Percentiles rank a stretch among this genome's conserved stretches.
phyloP scores from a whole-genome alignment of 805 yeast genomes.

The Saccharomyces jurei region DNA sequence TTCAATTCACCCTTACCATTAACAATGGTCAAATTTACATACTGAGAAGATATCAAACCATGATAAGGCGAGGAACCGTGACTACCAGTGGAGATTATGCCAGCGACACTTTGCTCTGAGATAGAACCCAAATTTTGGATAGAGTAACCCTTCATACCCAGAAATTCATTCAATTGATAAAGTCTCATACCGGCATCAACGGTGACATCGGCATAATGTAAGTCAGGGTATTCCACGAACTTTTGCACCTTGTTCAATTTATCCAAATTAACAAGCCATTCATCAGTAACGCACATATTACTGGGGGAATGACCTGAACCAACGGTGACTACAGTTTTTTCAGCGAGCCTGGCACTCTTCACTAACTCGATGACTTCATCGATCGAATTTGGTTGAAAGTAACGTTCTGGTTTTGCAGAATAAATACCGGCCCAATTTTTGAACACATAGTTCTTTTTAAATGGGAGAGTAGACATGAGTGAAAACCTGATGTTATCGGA shows the following conservation, averaged over 20 bases:
- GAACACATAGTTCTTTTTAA: constrained; percentile 30
- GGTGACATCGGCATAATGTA: constrained; percentile 74
- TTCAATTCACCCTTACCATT: constrained; percentile 69
- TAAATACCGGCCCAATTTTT: constrained; percentile 85
- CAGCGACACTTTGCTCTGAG: constrained; percentile 88
- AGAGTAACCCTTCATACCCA: constrained; percentile 61
- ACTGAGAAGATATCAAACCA: constrained; percentile 81
- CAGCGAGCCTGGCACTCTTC: constrained; percentile 47
- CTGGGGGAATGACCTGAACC: constrained; percentile 97
- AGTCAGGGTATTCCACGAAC: constrained; percentile 42
- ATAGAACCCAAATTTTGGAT: constrained; percentile 90
- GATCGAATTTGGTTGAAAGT: constrained; percentile 64
- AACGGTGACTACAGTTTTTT: constrained; percentile 68
- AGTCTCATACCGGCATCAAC: constrained; percentile 92
- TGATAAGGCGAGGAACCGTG: constrained; percentile 94
- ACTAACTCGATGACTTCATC: constrained; percentile 68
- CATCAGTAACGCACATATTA: constrained; percentile 76
- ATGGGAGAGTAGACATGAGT: constrained; percentile 8
- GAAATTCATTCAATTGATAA: constrained; percentile 58
- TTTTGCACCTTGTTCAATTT: constrained; percentile 50
- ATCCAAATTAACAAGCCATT: constrained; percentile 85
- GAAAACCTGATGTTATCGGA: constrained; percentile 1
- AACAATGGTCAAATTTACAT: constrained; percentile 68
- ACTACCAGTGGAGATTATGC: constrained; percentile 93
- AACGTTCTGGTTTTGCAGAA: constrained; percentile 63